phyloP scores from a whole-genome alignment of 2,329 filamentous ascomycete species.

The Triangularia verruculosa region DNA sequence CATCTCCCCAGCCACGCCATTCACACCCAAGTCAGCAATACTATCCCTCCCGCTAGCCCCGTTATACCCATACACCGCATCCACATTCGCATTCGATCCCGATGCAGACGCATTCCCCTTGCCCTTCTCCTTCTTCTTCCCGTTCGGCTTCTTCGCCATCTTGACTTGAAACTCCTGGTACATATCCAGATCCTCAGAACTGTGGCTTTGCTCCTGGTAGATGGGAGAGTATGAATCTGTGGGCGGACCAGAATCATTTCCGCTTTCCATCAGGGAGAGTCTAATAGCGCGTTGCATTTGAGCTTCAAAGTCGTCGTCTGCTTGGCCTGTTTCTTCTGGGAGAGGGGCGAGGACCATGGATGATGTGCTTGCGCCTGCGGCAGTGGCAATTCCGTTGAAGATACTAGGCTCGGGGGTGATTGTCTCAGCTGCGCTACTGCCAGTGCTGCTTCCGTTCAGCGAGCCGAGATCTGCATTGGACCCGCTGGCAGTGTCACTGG shows the following conservation, averaged over 20 bases:
- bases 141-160: slow-evolving; percentile 40
- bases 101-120: slow-evolving; percentile 28
- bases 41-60: not conserved
- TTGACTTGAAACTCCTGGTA: slow-evolving; percentile 47
- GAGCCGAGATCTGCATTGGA: slow-evolving; percentile 49
- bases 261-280: slow-evolving; percentile 56
- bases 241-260: slow-evolving; percentile 46
- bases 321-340: slow-evolving; percentile 37
- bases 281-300: slow-evolving; percentile 63
- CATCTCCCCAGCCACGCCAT: slow-evolving; percentile 34
- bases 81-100: not conserved
- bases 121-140: slow-evolving; percentile 41
- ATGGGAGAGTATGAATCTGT: slow-evolving; percentile 27
- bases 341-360: slow-evolving; percentile 17
- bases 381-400: slow-evolving; percentile 39
- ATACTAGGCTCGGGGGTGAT: slow-evolving; percentile 56
- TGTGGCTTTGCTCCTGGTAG: not conserved
- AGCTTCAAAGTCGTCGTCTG: slow-evolving; percentile 57
- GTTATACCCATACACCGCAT: not conserved
- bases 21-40: slow-evolving; percentile 17
- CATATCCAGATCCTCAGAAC: slow-evolving; percentile 16
- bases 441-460: slow-evolving; percentile 36
- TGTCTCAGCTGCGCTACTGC: slow-evolving; percentile 40
- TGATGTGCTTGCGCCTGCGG: slow-evolving; percentile 20
- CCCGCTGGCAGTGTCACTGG: slow-evolving; percentile 42